Base-by-base conservation (phyloP, 176 grass and related monocot genomes). In the Eragrostis nindensis region DNA sequence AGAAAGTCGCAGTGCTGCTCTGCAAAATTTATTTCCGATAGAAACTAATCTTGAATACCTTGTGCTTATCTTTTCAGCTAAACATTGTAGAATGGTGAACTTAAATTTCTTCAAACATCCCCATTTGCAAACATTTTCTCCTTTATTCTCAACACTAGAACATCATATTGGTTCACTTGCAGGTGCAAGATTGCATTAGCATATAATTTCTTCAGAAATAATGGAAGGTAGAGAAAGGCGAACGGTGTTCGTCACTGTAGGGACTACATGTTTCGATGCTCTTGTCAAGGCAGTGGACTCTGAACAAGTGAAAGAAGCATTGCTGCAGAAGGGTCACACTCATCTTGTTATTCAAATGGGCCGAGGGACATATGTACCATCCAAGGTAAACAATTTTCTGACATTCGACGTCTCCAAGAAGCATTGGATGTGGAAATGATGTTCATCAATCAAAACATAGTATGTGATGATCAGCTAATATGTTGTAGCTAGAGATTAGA, bases 251-350 rank as follows among this genome's bases (percentile, higher is more conserved):
- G 90, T 96, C 43, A 97, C 93, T 9, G 93, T 97, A 42, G 93
- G 93, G 24, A 97, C 93, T 49, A 97, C 93, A 49, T 79, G 90
- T 78, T 97, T 97, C 2, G 90, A 97, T 76, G 84, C 90, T 76
- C 85, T 97, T 43, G 83, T 93, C 46, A 81, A 80, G 49, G 88
- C 86, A 17, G 87, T 87, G 25, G 88, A 93, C 75, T 92, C 93
- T 22, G 36, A 75, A 5, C 63, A 80, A 65, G 83, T 97, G 9
- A 97, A 85, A 68, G 85, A 82, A 83, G 85, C 88, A n/a, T 85
- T 97, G 10, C 66, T 71, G 41, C 66, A 66, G 57, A 90, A 86
- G 57, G 93, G 93, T 22, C 93, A 88, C 25, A 81, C 93, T 19
- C 52, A 90, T 74, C 83, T 96, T 73, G 19, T 88, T 38, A 90